Conservation (phyloP, 257 asterid species). For the Cinchona pubescens region DNA sequence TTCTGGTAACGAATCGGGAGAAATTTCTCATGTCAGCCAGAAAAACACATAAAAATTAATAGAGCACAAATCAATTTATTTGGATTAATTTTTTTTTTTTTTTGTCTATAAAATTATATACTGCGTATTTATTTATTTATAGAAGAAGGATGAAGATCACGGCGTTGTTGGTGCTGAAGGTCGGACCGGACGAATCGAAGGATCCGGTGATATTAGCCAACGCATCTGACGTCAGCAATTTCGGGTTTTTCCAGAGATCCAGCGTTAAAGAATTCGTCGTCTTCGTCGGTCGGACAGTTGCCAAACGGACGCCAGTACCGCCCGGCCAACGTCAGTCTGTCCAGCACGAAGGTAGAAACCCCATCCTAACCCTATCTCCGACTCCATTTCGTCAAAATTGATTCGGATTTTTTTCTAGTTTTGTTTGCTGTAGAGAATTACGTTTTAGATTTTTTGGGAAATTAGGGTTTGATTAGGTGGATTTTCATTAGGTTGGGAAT, state of each 20-base stretch:
- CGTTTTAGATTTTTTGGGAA: neutral
- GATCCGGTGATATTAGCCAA: slow-evolving; percentile 75
- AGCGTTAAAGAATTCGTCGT: slow-evolving; percentile 74
- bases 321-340: slow-evolving; percentile 86
- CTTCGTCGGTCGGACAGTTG: slow-evolving; percentile 83
- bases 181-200: slow-evolving; percentile 47
- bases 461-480: neutral
- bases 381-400: neutral
- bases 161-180: slow-evolving; percentile 76
- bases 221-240: slow-evolving; percentile 68
- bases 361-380: neutral
- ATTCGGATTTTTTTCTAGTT: neutral
- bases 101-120: too few species aligned
- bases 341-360: slow-evolving; percentile 64
- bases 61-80: too few species aligned
- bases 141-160: slow-evolving; percentile 79
- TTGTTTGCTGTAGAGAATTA: neutral
- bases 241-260: slow-evolving; percentile 82
- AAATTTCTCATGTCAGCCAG: too few species aligned
- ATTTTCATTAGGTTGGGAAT: neutral
- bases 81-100: too few species aligned
- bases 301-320: slow-evolving; percentile 66
- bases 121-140: too few species aligned
- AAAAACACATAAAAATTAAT: too few species aligned
- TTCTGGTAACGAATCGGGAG: too few species aligned